Base-by-base conservation (phyloP, 23 red algal genomes). In the Gracilariopsis chorda region DNA sequence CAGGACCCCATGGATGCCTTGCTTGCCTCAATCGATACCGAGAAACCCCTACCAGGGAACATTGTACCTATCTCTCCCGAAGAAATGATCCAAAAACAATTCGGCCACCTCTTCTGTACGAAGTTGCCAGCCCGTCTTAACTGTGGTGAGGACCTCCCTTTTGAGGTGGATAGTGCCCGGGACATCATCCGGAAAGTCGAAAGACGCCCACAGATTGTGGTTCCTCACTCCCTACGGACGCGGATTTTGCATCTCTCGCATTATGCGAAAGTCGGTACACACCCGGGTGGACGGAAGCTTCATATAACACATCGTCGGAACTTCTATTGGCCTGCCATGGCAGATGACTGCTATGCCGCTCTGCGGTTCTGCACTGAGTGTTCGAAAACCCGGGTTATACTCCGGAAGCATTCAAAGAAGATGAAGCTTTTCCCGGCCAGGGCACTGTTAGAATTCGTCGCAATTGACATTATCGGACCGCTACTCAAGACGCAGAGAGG, bases 241-340 rank as follows among this genome's bases (percentile, higher is more conserved):
- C 57, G 81, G 23, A 36, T 85, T 19, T 40, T 85, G n/a, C 58
- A 47, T 11, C 63, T 51, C 7, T 7, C 37, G 17, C 81, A 85
- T 30, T 64, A 65, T 19, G 6, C 21, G 4, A 47, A 42, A 0
- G 8, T 85, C 7, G 2, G 11, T 20, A 57, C n/a, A 4, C 81
- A 85, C 36, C 58, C 59, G 1, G 81, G 58, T 29, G 47, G 17
- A 29, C 23, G 24, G 0, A 10, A 14, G 53, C 7, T 71, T 43
- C 1, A 80, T 46, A n/a, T 43, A 17, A 53, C 16, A 11, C 30
- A 59, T 2, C 10, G 75, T 7, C 0, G 49, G 13, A 43, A 19
- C 28, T 61, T 82, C 39, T 82, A 57, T 27, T 82, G 78, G 78
- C 6, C 49, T 37, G 48, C 78, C n/a, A 59, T 82, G 56, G 78